These are phyloP conservation scores for Coccomyxa subellipsoidea DNA, from an alignment of 163 green algal species.

Conservation along the genomic window DNA sequence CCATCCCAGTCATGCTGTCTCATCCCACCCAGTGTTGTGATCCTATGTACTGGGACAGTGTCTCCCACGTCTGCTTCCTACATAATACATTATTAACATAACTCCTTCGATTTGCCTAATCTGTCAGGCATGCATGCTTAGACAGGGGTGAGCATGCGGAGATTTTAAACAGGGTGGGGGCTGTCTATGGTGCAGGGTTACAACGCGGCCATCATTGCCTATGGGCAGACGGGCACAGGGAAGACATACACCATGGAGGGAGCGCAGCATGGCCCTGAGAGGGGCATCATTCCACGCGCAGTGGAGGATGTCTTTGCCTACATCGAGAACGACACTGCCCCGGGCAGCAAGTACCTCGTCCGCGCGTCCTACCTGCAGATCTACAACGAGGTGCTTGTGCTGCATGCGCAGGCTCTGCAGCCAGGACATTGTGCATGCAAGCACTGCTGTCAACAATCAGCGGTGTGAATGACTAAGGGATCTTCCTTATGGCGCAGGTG, in stretches of 20 bases:
- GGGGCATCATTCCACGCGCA: constrained; percentile 91
- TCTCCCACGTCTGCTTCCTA: too few relatives aligned
- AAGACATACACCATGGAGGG: constrained; percentile 98
- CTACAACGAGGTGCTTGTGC: constrained; percentile 87
- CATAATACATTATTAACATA: background rate
- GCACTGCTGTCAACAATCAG: too few relatives aligned
- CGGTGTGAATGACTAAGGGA: too few relatives aligned
- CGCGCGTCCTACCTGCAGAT: constrained; percentile 93
- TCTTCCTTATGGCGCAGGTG: too few relatives aligned
- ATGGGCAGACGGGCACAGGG: constrained; percentile 89
- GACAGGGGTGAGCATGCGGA: too few relatives aligned
- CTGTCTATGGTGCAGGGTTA: constrained; percentile 71
- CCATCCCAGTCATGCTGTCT: too few relatives aligned
- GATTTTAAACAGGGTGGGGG: too few relatives aligned
- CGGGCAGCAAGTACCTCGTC: constrained; percentile 91
- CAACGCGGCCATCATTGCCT: constrained; percentile 96
- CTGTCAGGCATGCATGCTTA: too few relatives aligned
- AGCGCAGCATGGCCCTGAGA: constrained; percentile 2
- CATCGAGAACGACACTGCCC: constrained; percentile 79
- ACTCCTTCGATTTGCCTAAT: too few relatives aligned
- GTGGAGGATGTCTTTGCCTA: constrained; percentile 92
- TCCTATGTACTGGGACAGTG: too few relatives aligned
- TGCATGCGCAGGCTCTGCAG: background rate
- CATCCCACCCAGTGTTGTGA: too few relatives aligned
- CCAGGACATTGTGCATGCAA: background rate